Evolutionary conservation across 768 basidiomycete species (phyloP).

Genomic region (Tricholoma sp.): DNA sequence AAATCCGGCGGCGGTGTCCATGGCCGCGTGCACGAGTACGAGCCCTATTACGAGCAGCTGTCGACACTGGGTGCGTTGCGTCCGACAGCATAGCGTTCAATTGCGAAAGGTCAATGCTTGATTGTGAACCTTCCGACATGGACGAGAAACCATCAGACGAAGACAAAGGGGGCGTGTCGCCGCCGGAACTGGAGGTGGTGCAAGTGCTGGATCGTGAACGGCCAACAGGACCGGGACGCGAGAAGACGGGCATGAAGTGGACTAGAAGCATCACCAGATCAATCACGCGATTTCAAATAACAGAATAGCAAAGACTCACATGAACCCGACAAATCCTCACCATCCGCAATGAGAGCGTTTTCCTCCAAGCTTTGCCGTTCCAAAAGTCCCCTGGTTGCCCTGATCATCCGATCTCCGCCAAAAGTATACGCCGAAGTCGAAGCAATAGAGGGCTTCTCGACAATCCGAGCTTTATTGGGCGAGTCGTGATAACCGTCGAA

Average conservation of each 20-base stretch:
- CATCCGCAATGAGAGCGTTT: constrained; percentile 56
- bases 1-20: constrained; percentile 68
- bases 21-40: constrained; percentile 54
- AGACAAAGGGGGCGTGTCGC: constrained; percentile 68
- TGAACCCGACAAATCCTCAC: constrained; percentile 52
- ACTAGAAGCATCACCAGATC: constrained; percentile 26
- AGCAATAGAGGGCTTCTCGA: constrained; percentile 63
- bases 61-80: constrained; percentile 45
- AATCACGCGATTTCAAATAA: background rate
- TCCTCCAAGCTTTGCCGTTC: constrained; percentile 67
- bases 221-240: constrained; percentile 44
- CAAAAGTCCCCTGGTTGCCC: constrained; percentile 54
- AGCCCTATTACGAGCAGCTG: constrained; percentile 34
- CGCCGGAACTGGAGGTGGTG: constrained; percentile 55
- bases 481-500: constrained; percentile 31
- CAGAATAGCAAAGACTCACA: constrained; percentile 34
- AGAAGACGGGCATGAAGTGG: constrained; percentile 51
- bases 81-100: constrained; percentile 54
- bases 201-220: constrained; percentile 67
- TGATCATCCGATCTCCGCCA: constrained; percentile 65
- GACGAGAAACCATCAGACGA: constrained; percentile 59
- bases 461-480: constrained; percentile 42
- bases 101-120: constrained; percentile 68
- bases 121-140: constrained; percentile 66
- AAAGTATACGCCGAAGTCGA: constrained; percentile 61